Evolutionary conservation across 805 yeast genomes (phyloP), one percentile per base, ranked within the genome.

Genomic region (Wickerhamomyces queroliae): DNA sequence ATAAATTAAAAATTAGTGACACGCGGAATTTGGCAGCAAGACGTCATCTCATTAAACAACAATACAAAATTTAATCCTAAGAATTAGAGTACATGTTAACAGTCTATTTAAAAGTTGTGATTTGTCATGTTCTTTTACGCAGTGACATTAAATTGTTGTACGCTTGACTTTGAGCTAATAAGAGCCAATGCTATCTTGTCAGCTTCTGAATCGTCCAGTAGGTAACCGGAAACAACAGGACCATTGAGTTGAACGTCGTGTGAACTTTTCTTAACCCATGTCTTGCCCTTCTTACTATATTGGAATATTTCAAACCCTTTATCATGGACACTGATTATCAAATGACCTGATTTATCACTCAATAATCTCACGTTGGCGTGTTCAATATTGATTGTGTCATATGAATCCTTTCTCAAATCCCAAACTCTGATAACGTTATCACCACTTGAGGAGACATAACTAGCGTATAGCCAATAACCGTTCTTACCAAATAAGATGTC

Each of bases 401-500:
- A 44, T 1, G 43, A 41, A 18, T 51, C 53, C 44, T 74, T 74
- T 44, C 82, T 61, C 47, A 78, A 58, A 52, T 77, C 80, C 60
- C 76, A 62, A 3, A 77, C 53, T 17, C 67, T 68, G 8, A 74
- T 41, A 5, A 47, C 32, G 17, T 53, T 45, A 3, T 41, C 40
- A 1, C 47, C 46, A n/a, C n/a, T n/a, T 16, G 52, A 61, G 4
- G 50, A 37, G 3, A 53, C 38, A 7, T 58, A 48, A 9, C 56
- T 50, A 3, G 60, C 70, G 33, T 72, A 53, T 16, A 83, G 52
- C 73, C 82, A 78, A 55, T 76, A 80, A 2, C 91, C 91, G 52
- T 83, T 83, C 22, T 66, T 62, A 2, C 81, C 83, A 59, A 79
- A 80, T 31, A 55, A 50, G 11, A 80, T 40, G n/a, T 61, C 55